Percentiles rank a stretch among this genome's conserved stretches.
Evolutionary conservation across 2,329 filamentous ascomycete genomes (phyloP).

Genomic region (Phaeosphaeriaceae sp.): DNA sequence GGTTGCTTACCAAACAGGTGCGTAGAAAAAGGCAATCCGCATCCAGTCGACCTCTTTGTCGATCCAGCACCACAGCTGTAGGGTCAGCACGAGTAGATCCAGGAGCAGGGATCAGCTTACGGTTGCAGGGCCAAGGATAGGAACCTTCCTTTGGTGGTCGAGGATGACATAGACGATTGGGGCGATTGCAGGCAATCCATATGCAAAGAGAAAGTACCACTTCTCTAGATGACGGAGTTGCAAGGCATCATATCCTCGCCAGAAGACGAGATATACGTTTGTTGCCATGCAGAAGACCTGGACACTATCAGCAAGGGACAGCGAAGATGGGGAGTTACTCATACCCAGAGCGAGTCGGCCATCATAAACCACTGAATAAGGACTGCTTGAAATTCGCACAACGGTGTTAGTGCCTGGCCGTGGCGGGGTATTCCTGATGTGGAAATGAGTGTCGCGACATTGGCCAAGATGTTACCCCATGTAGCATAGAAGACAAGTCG

Average conservation of each 20-base stretch:
- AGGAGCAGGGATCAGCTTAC: slow-evolving; percentile 43
- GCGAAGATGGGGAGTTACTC: slow-evolving; percentile 80
- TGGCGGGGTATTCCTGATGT: slow-evolving; percentile 60
- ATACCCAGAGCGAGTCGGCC: slow-evolving; percentile 52
- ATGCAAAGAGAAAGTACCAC: slow-evolving; percentile 73
- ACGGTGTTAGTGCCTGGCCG: slow-evolving; percentile 51
- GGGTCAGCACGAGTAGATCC: slow-evolving; percentile 2
- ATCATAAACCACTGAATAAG: slow-evolving; percentile 76
- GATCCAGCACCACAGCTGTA: slow-evolving; percentile 83
- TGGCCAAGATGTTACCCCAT: slow-evolving; percentile 80
- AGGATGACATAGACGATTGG: slow-evolving; percentile 73
- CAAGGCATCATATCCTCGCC: slow-evolving; percentile 71
- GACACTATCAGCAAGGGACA: slow-evolving; percentile 66
- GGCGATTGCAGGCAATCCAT: slow-evolving; percentile 75
- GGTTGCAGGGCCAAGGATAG: slow-evolving; percentile 75
- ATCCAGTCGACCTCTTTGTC: slow-evolving; percentile 70
- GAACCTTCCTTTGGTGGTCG: slow-evolving; percentile 57
- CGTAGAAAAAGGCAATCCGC: slow-evolving; percentile 74
- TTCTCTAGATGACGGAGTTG: slow-evolving; percentile 72
- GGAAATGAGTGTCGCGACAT: slow-evolving; percentile 77
- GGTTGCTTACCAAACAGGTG: slow-evolving; percentile 66
- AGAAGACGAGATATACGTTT: slow-evolving; percentile 85
- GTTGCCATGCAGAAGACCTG: slow-evolving; percentile 77
- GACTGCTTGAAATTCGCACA: slow-evolving; percentile 80
- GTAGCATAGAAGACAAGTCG: slow-evolving; percentile 83